phyloP scores from a whole-genome alignment of 331 rosid genomes.

The Malus hybrid region DNA sequence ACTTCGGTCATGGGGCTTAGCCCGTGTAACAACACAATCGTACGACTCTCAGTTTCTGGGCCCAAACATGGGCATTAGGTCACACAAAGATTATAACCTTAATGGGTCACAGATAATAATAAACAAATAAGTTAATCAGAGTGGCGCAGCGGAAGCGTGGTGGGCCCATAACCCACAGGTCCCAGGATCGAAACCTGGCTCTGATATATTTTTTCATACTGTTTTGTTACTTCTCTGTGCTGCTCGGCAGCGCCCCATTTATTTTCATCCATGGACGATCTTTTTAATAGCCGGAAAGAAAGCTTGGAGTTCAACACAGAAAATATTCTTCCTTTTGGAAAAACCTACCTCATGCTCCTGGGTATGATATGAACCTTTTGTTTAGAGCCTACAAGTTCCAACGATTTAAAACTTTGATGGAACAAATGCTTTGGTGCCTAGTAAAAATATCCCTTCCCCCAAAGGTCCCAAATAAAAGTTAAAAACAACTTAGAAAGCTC shows the following conservation, averaged over 20 bases:
- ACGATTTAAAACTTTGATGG: too few species aligned
- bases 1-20: too few species aligned
- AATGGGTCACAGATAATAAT: neutral
- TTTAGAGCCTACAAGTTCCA: too few species aligned
- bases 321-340: too few species aligned
- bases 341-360: too few species aligned
- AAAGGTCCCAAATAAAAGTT: neutral
- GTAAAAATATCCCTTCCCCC: neutral
- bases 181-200: constrained; percentile 34
- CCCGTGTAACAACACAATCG: neutral
- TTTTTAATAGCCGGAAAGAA: too few species aligned
- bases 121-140: constrained; percentile 26
- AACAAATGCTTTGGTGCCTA: neutral
- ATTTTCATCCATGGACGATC: too few species aligned
- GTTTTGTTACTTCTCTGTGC: too few species aligned
- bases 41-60: neutral
- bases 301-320: too few species aligned
- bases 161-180: constrained; percentile 53
- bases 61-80: neutral
- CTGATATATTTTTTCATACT: neutral
- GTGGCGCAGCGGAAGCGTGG: constrained; percentile 87
- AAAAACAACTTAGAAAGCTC: neutral
- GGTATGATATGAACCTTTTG: too few species aligned
- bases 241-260: too few species aligned
- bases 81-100: neutral